Evolutionary conservation across 352 stramenopile genomes (phyloP).

Genomic region (Pythium oligandrum): DNA sequence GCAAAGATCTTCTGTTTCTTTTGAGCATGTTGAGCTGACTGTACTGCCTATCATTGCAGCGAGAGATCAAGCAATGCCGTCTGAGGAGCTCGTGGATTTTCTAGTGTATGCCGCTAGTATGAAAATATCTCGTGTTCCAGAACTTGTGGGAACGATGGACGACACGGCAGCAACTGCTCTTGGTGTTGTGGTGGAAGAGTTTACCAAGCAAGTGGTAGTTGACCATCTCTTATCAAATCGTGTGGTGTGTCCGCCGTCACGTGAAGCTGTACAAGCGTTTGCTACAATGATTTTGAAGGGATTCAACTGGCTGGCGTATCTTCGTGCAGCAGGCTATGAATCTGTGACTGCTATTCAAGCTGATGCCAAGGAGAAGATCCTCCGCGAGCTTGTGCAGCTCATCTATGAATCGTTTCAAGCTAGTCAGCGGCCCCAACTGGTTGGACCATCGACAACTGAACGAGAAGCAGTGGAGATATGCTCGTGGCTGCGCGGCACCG

Average conservation of each 20-base stretch:
- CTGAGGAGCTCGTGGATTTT: slow-evolving; percentile 66
- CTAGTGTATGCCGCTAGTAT: slow-evolving; percentile 60
- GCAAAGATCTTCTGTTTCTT: too few species aligned
- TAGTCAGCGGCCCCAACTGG: too few species aligned
- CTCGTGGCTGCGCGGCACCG: too few species aligned
- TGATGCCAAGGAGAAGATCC: slow-evolving; percentile 1
- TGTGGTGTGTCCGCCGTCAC: too few species aligned
- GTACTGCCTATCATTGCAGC: too few species aligned
- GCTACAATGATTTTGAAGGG: slow-evolving; percentile 36
- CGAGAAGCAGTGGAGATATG: too few species aligned
- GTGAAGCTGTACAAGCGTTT: slow-evolving; percentile 28
- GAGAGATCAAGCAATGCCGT: too few species aligned
- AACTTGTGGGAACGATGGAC: slow-evolving; percentile 79
- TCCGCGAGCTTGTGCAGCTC: slow-evolving; percentile 7
- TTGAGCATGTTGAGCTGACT: too few species aligned
- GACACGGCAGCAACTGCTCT: slow-evolving; percentile 61
- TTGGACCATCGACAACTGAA: too few species aligned
- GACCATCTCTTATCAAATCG: slow-evolving; percentile 1
- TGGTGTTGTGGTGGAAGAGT: slow-evolving; percentile 78
- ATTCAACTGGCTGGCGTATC: slow-evolving; percentile 42
- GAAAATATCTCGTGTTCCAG: slow-evolving; percentile 48
- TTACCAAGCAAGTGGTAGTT: slow-evolving; percentile 54
- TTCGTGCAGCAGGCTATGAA: slow-evolving; percentile 2
- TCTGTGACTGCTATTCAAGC: not conserved
- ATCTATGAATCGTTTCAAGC: slow-evolving; percentile 1